A percentile compares a stretch with the other conserved stretches of the same genome.
Conservation (phyloP, 768 basidiomycete species). For the Boletus pseudopeckii region DNA sequence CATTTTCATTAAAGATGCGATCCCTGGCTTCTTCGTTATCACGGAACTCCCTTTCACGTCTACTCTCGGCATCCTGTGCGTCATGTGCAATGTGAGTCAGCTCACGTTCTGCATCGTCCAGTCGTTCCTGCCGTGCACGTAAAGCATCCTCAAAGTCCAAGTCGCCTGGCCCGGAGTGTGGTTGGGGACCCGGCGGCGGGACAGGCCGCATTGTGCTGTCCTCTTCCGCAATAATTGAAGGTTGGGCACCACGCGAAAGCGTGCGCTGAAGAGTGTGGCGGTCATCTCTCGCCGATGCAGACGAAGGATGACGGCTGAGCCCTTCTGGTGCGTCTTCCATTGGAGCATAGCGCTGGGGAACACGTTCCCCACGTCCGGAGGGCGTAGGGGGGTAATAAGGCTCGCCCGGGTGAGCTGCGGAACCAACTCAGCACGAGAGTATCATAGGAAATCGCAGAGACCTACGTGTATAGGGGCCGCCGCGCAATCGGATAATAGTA, state of each 20-base stretch:
- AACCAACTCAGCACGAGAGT: slow-evolving; percentile 4
- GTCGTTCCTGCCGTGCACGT: slow-evolving; percentile 46
- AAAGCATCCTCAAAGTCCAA: slow-evolving; percentile 41
- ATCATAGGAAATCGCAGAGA: neutral
- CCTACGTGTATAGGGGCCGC: slow-evolving; percentile 19
- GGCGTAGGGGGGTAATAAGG: slow-evolving; percentile 10
- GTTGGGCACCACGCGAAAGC: slow-evolving; percentile 15
- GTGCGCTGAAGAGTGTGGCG: slow-evolving; percentile 11
- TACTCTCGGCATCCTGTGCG: slow-evolving; percentile 58
- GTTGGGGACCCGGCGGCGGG: slow-evolving; percentile 17
- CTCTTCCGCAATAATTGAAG: slow-evolving; percentile 17
- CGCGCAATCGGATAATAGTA: slow-evolving; percentile 30
- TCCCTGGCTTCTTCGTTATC: slow-evolving; percentile 64
- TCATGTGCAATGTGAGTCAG: slow-evolving; percentile 46
- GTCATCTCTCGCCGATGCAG: slow-evolving; percentile 3
- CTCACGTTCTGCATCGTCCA: slow-evolving; percentile 53
- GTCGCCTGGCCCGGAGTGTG: slow-evolving; percentile 26
- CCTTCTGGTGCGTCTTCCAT: neutral
- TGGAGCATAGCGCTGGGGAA: neutral
- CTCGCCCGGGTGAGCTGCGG: slow-evolving; percentile 17
- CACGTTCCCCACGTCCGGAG: slow-evolving; percentile 4
- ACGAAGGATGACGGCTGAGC: slow-evolving; percentile 10
- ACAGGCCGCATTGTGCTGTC: slow-evolving; percentile 25
- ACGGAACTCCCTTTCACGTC: slow-evolving; percentile 62
- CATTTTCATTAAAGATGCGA: slow-evolving; percentile 54